Percentiles rank a stretch among this genome's conserved stretches.
phyloP scores from a whole-genome alignment of 495 filamentous ascomycete species.

The Cercophora newfieldiana region DNA sequence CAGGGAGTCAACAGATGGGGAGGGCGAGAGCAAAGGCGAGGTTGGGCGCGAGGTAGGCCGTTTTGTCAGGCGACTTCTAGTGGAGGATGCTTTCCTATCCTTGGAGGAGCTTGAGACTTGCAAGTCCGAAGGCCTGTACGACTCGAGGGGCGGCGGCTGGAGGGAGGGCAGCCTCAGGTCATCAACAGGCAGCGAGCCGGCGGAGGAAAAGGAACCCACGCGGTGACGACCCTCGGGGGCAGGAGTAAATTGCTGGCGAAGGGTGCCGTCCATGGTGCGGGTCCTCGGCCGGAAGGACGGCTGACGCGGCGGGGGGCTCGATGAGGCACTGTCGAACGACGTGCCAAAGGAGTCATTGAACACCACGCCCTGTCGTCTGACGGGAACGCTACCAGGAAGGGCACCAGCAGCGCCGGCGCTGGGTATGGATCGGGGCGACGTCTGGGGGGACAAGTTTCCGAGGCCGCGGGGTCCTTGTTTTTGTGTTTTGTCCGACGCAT shows the following conservation, averaged over 20 bases:
- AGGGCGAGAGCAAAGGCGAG: constrained; percentile 47
- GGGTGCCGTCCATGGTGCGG: constrained; percentile 52
- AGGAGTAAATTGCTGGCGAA: constrained; percentile 44
- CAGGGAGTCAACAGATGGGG: constrained; percentile 55
- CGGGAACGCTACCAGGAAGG: constrained; percentile 20
- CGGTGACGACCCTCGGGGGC: constrained; percentile 46
- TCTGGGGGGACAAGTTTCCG: constrained; percentile 41
- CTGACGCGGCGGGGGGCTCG: constrained; percentile 38
- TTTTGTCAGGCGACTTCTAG: constrained; percentile 49
- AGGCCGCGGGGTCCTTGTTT: constrained; percentile 32
- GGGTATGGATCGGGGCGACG: constrained; percentile 47
- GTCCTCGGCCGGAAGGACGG: constrained; percentile 50
- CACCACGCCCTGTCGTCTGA: constrained; percentile 50
- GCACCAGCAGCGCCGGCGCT: constrained; percentile 23
- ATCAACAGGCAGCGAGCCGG: constrained; percentile 43
- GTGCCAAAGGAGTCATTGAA: constrained; percentile 51
- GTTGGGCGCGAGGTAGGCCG: constrained; percentile 49
- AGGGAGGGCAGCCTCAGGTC: constrained; percentile 39
- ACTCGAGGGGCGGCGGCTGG: constrained; percentile 38
- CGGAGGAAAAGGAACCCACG: constrained; percentile 58
- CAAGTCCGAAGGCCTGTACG: constrained; percentile 40
- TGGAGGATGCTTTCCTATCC: constrained; percentile 41
- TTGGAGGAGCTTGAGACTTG: constrained; percentile 38
- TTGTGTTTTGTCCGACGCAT: constrained; percentile 31
- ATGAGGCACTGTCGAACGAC: constrained; percentile 41